Evolutionary conservation across 2,329 filamentous ascomycete species (phyloP).

Genomic region (Trichoderma sp.): DNA sequence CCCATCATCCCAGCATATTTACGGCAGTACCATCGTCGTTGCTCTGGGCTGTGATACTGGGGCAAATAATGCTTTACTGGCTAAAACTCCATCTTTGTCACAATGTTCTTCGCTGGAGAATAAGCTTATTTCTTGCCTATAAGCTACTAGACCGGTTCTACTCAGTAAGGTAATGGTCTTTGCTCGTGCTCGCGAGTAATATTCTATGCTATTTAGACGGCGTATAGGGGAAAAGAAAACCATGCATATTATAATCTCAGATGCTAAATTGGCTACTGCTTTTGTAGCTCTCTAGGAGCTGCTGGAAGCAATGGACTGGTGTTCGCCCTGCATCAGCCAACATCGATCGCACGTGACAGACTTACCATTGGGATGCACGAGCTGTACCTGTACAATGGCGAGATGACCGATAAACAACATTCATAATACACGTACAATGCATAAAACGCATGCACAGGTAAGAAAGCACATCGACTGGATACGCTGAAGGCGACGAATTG

Average conservation of each 20-base stretch:
- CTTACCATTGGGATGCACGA: not conserved
- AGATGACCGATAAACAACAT: not conserved
- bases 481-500: not conserved
- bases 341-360: not conserved
- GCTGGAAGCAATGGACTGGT: not conserved
- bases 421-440: not conserved
- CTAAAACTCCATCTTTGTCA: not conserved
- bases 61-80: not conserved
- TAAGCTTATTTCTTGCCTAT: not conserved
- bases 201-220: not conserved
- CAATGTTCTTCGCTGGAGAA: not conserved
- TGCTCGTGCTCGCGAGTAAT: not conserved
- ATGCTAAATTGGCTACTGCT: not conserved
- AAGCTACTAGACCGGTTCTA: not conserved
- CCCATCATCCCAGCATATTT: not conserved
- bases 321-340: not conserved
- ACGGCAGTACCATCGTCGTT: not conserved
- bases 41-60: not conserved
- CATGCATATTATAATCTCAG: not conserved
- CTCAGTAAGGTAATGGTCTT: not conserved
- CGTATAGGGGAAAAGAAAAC: not conserved
- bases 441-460: not conserved
- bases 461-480: not conserved
- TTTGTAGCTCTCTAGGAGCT: not conserved
- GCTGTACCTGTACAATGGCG: not conserved